Base-by-base conservation (phyloP, 345 rosid species). In the Bruguiera gymnorhiza region DNA sequence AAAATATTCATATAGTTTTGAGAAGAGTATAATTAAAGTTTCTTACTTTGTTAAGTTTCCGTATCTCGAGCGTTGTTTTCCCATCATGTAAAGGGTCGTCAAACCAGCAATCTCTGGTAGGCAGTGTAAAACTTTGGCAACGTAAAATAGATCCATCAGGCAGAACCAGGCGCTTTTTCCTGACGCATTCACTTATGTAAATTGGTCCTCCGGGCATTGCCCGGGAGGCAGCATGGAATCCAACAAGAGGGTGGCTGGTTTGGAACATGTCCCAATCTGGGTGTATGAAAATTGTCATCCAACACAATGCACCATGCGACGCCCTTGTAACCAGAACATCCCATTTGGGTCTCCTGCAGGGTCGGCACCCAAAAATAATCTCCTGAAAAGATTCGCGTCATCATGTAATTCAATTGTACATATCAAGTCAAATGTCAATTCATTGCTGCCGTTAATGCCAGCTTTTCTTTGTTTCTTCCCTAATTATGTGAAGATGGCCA, bases 211-310 rank as follows among this genome's bases (percentile, higher is more conserved):
- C 68, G 1, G 70, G 58, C 5, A 75, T 76, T 27, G 78, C 77
- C 55, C 84, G 73, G 37, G 82, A 77, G 26, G 58, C 73, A 31
- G 77, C 75, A 36, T 81, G 84, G 46, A 71, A 81, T 34, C 75
- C 79, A 0, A 77, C 81, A 67, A 70, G 66, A 2, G 56, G 68
- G 53, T 69, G 81, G 8, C 24, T 67, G 57, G 69, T 62, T 52
- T 81, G 80, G 66, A 81, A 72, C 84, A 72, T 69, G 37, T 78
- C 77, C 84, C 80, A 72, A 70, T 81, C 69, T 8, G 78, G 82
- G 30, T 75, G 78, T 59, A 81, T 70, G 60, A 81, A 78, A 32
- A 75, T 72, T 8, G 78, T 80, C 11, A 34, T 51, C 67, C 73
- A 78, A 34, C 30, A 73, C 84, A 59, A 37, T 77, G 43, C 31